phyloP scores from a whole-genome alignment of 768 basidiomycete species.

The Lentinula aciculospora region DNA sequence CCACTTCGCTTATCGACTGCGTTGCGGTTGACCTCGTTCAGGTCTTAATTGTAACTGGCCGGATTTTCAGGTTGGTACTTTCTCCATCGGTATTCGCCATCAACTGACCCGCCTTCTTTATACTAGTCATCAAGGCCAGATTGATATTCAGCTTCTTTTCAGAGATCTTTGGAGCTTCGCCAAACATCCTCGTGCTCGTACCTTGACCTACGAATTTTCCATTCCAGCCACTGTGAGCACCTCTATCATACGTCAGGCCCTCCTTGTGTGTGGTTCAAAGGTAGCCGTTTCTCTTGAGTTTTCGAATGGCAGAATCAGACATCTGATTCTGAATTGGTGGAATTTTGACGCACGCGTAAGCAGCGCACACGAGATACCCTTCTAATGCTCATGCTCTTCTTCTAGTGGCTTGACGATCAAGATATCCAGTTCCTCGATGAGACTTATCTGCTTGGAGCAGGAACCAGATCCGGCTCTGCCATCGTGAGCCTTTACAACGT shows the following conservation, averaged over 20 bases:
- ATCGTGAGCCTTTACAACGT: constrained; percentile 43
- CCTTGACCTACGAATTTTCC: constrained; percentile 34
- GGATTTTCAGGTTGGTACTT: constrained; percentile 30
- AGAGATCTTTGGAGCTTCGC: constrained; percentile 51
- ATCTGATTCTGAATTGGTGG: constrained; percentile 46
- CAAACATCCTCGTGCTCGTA: constrained; percentile 42
- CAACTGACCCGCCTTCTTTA: background rate
- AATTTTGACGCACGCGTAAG: constrained; percentile 40
- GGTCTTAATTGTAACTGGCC: constrained; percentile 37
- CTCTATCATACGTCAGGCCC: constrained; percentile 24
- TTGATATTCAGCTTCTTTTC: constrained; percentile 43
- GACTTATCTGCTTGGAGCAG: constrained; percentile 36
- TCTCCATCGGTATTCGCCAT: background rate
- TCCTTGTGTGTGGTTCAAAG: constrained; percentile 37
- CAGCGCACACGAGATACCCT: background rate
- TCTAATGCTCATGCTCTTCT: constrained; percentile 6
- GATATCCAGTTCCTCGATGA: constrained; percentile 42
- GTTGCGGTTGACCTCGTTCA: constrained; percentile 41
- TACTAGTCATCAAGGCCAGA: constrained; percentile 29
- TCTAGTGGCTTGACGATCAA: constrained; percentile 45
- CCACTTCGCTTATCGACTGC: constrained; percentile 36
- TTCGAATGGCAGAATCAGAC: constrained; percentile 31
- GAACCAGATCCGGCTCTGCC: constrained; percentile 28
- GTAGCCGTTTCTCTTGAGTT: constrained; percentile 38
- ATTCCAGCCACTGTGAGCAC: constrained; percentile 27